Evolutionary conservation across 176 grass and related monocot species (phyloP), one percentile per base, ranked within the genome.

Genomic region (Pharus latifolius): DNA sequence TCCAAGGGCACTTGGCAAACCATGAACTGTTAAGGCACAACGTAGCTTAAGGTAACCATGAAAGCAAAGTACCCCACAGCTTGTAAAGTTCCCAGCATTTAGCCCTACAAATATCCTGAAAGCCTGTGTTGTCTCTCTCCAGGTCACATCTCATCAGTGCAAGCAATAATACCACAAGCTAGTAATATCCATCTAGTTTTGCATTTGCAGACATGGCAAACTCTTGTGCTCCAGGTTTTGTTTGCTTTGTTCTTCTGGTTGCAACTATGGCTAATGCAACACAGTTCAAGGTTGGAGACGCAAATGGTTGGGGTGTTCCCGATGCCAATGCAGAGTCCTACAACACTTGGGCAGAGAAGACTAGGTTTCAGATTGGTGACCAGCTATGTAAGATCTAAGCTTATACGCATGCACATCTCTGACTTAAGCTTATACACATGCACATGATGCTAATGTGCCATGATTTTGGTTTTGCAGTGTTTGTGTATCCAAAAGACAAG

Each of bases 241-340:
- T 56, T 9, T 77, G 65, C 49, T 38, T 72, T 28, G 64, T 50
- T 6, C 29, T 76, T 16, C 57, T 92, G 24, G 31, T 13, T 6
- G 72, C 53, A 38, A n/a, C n/a, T 3, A 48, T 48, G 13, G 79
- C 53, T 58, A 47, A 64, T 61, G 88, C 88, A 24, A 82, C 52
- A 58, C 85, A 80, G 82, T 84, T 89, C 85, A 84, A 28, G 68
- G 92, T 92, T 24, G 88, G 92, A 23, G 86, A 80, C 54, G 77
- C 68, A 50, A 75, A 61, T 35, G 88, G 92, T 1, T 92, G 83
- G 92, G 69, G 44, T 69, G 83, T 89, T 27, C 85, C 88, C 0
- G 67, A 24, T 56, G 54, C 92, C 42, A 9, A 56, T 27, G 78
- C 41, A 7, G 53, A 72, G 60, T 23, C 85, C 28, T 89, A 67